Conservation (phyloP, 352 stramenopile genomes). For the Pythium phragmiticola region DNA sequence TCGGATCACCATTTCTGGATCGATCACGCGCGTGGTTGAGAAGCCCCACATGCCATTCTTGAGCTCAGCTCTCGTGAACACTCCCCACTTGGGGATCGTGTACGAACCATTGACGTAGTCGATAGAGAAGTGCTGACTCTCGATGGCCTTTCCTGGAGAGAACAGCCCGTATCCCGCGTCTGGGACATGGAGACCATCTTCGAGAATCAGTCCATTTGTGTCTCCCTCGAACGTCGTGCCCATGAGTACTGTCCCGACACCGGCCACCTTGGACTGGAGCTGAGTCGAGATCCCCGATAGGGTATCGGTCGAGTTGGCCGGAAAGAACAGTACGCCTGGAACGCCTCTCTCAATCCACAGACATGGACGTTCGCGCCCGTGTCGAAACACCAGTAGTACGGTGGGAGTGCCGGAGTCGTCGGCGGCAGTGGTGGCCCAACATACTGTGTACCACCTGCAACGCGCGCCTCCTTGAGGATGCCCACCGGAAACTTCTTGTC, state of each 20-base stretch:
- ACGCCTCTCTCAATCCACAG: too few species aligned
- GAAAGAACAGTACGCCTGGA: too few species aligned
- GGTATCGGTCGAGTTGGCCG: too few species aligned
- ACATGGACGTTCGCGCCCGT: too few species aligned
- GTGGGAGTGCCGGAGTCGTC: too few species aligned
- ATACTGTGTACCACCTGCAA: too few species aligned
- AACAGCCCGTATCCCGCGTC: background rate
- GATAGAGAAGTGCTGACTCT: background rate
- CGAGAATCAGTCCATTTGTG: background rate
- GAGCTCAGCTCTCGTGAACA: too few species aligned
- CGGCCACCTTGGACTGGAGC: background rate
- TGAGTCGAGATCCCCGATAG: background rate
- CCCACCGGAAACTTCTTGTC: too few species aligned
- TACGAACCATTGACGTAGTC: background rate
- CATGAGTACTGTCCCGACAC: conserved; percentile 6
- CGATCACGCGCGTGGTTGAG: background rate
- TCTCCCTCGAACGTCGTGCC: conserved; percentile 2
- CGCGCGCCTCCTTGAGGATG: too few species aligned
- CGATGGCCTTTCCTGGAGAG: background rate
- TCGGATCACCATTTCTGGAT: background rate
- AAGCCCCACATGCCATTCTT: background rate
- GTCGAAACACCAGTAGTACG: too few species aligned
- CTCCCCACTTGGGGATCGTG: background rate
- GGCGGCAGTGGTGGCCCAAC: too few species aligned
- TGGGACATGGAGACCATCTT: conserved; percentile 1